These are phyloP conservation scores for Pseudonitzschia pungens DNA, from an alignment of 108 stramenopile species.

Conservation along the genomic window DNA sequence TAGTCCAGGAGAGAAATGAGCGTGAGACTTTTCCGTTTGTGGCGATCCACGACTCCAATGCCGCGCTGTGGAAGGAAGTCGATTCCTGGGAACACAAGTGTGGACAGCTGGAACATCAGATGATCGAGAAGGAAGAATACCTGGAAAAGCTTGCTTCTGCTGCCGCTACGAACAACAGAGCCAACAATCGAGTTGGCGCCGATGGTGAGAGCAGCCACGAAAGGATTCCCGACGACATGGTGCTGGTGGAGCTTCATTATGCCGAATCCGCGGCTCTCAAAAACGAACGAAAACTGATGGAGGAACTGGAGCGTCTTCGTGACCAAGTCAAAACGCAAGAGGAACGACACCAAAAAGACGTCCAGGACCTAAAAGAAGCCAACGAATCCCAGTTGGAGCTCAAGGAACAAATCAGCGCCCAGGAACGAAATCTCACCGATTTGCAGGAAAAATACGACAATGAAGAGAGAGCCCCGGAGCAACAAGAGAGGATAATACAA, in stretches of 20 bases:
- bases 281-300: slow-evolving; percentile 55
- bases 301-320: slow-evolving; percentile 74
- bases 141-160: slow-evolving; percentile 8
- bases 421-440: slow-evolving; percentile 51
- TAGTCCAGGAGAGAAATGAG: slow-evolving; percentile 53
- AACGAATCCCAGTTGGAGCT: slow-evolving; percentile 45
- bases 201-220: background rate
- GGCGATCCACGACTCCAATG: slow-evolving; percentile 65
- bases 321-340: slow-evolving; percentile 58
- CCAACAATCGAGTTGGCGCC: background rate
- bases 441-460: slow-evolving; percentile 47
- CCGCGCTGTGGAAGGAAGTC: slow-evolving; percentile 53
- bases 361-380: slow-evolving; percentile 39
- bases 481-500: background rate
- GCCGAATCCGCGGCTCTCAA: slow-evolving; percentile 36
- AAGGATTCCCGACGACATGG: background rate
- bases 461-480: slow-evolving; percentile 44
- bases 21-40: slow-evolving; percentile 75
- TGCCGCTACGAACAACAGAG: slow-evolving; percentile 2
- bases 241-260: background rate
- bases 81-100: slow-evolving; percentile 68
- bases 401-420: slow-evolving; percentile 47
- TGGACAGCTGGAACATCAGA: slow-evolving; percentile 65
- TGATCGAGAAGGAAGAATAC: slow-evolving; percentile 38
- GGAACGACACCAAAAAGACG: slow-evolving; percentile 43